Evolutionary conservation across 179 eudicot species (phyloP).

Genomic region (Dionaea muscipula): DNA sequence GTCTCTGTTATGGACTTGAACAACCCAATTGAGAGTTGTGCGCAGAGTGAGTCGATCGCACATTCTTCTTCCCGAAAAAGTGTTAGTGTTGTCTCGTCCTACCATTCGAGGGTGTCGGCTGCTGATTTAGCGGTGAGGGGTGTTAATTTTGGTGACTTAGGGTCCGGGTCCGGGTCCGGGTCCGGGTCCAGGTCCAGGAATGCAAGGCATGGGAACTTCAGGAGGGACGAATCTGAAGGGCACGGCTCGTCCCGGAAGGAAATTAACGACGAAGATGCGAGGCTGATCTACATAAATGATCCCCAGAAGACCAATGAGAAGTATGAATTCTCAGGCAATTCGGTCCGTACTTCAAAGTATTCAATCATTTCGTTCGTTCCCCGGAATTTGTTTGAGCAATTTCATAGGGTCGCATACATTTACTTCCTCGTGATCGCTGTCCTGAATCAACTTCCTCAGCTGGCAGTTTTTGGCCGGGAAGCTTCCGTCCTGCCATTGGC

Average conservation of each 20-base stretch:
- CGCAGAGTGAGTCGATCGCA: constrained; percentile 18
- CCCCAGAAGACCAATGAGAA: constrained; percentile 69
- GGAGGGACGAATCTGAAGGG: constrained; percentile 59
- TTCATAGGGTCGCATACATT: constrained; percentile 84
- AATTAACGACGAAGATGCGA: constrained; percentile 80
- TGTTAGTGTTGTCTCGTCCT: constrained; percentile 36
- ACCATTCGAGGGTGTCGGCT: constrained; percentile 29
- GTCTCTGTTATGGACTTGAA: constrained; percentile 33
- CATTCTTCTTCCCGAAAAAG: constrained; percentile 41
- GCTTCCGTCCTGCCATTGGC: constrained; percentile 87
- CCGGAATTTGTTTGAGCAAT: constrained; percentile 84
- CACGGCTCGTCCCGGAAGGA: constrained; percentile 66
- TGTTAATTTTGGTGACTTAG: constrained; percentile 47
- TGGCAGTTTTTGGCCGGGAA: constrained; percentile 85
- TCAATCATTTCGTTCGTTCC: constrained; percentile 76
- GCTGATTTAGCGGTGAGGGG: constrained; percentile 35
- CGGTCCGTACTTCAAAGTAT: constrained; percentile 75
- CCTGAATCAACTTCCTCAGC: constrained; percentile 87
- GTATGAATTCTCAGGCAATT: constrained; percentile 70
- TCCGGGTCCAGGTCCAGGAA: too few relatives aligned
- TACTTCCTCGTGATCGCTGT: constrained; percentile 87
- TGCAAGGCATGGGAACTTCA: constrained; percentile 45
- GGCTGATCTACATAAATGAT: constrained; percentile 65
- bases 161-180: too few relatives aligned
- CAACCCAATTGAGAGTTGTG: constrained; percentile 16